Evolutionary conservation across 345 rosid species (phyloP).

Genomic region (Gossypioides kirkii): DNA sequence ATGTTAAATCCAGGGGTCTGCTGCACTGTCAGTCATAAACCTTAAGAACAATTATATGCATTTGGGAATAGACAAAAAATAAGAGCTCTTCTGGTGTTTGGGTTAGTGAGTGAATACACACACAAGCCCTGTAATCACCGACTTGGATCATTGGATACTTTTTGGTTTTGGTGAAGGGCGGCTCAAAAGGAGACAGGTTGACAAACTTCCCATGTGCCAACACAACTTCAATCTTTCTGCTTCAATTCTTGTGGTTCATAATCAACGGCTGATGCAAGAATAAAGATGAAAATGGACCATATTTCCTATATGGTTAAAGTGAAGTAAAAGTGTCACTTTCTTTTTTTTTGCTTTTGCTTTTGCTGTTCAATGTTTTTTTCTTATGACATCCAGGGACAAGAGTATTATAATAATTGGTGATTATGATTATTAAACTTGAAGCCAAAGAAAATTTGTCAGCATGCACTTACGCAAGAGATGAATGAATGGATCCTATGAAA

Average conservation of each 20-base stretch:
- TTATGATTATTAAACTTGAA: conserved; percentile 2
- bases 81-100: neutral
- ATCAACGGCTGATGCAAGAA: neutral
- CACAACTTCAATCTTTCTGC: neutral
- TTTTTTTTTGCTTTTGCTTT: neutral
- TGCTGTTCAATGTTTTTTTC: neutral
- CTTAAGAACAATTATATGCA: neutral
- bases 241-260: conserved; percentile 3
- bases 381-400: neutral
- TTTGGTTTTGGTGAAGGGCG: neutral
- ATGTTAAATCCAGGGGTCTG: neutral
- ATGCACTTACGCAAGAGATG: conserved; percentile 15
- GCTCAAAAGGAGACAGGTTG: neutral
- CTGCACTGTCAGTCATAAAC: neutral
- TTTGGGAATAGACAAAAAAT: neutral
- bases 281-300: neutral
- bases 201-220: conserved; percentile 4
- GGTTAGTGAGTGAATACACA: neutral
- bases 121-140: neutral
- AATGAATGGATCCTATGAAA: conserved; percentile 16
- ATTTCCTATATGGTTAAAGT: neutral
- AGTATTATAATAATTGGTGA: neutral
- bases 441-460: neutral
- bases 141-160: neutral
- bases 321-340: neutral